phyloP scores from a whole-genome alignment of 305 asterid genomes.

The Euphrasia arctica region DNA sequence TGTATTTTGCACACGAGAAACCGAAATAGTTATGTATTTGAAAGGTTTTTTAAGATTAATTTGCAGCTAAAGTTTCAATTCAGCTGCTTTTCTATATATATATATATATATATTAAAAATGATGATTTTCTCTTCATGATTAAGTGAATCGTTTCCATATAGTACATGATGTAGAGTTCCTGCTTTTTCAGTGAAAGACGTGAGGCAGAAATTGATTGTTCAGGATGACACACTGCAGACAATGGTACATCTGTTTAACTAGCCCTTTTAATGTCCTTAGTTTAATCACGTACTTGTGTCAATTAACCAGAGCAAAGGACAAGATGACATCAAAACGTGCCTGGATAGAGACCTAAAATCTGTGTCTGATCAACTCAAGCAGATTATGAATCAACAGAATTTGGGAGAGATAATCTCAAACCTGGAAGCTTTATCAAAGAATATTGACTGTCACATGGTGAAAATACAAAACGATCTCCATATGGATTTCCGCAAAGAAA shows the following conservation, averaged over 20 bases:
- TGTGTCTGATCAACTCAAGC: slow-evolving; percentile 53
- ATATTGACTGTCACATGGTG: slow-evolving; percentile 49
- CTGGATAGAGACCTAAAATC: slow-evolving; percentile 50
- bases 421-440: slow-evolving; percentile 54
- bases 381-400: slow-evolving; percentile 42
- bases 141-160: too few relatives aligned
- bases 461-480: slow-evolving; percentile 50
- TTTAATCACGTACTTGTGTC: slow-evolving; percentile 23
- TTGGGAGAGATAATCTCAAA: slow-evolving; percentile 40
- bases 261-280: slow-evolving; percentile 23
- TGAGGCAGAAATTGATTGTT: slow-evolving; percentile 58
- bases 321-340: slow-evolving; percentile 66
- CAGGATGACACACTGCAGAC: slow-evolving; percentile 62
- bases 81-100: too few relatives aligned
- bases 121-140: background rate
- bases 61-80: slow-evolving; percentile 15
- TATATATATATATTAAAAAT: too few relatives aligned
- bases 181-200: slow-evolving; percentile 55
- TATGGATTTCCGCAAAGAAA: slow-evolving; percentile 52
- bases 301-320: slow-evolving; percentile 61
- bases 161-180: slow-evolving; percentile 22
- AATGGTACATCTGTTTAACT: slow-evolving; percentile 50
- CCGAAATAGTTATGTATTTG: slow-evolving; percentile 9
- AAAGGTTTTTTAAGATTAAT: slow-evolving; percentile 16
- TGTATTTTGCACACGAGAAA: slow-evolving; percentile 14